These are phyloP conservation scores for Chrysoporthe austroafricana DNA, from an alignment of 2,329 filamentous ascomycete genomes.

Conservation along the genomic window DNA sequence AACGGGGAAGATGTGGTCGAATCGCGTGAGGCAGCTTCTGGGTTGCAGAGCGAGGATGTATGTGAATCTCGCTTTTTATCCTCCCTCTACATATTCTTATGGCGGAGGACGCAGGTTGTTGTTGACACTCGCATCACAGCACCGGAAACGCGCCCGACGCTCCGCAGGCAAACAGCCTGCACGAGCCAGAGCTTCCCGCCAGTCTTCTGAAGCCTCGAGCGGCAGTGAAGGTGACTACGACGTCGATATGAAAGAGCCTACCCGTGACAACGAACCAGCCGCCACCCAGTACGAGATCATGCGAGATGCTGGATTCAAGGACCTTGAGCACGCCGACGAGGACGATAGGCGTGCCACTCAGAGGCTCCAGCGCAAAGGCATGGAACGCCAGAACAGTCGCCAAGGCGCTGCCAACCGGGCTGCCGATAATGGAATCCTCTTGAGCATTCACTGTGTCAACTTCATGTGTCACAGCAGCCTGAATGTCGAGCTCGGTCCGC, in stretches of 20 bases:
- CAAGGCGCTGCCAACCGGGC: constrained; percentile 67
- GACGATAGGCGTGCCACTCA: constrained; percentile 70
- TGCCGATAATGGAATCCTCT: constrained; percentile 84
- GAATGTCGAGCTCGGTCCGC: constrained; percentile 81
- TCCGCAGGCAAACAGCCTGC: constrained; percentile 42
- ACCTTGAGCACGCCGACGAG: constrained; percentile 58
- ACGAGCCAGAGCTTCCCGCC: constrained; percentile 32
- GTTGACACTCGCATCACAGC: constrained; percentile 32
- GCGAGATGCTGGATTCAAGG: constrained; percentile 62
- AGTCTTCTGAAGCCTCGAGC: constrained; percentile 15
- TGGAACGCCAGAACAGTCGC: constrained; percentile 41
- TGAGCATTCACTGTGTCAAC: constrained; percentile 84
- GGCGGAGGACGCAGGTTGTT: not conserved
- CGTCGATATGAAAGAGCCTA: constrained; percentile 34
- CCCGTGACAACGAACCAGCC: constrained; percentile 41
- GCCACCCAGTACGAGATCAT: constrained; percentile 65
- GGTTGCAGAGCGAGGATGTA: constrained; percentile 45
- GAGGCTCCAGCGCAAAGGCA: constrained; percentile 45
- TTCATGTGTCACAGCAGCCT: constrained; percentile 95
- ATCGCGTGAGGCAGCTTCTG: constrained; percentile 47
- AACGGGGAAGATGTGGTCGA: constrained; percentile 42
- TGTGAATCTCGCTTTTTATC: constrained; percentile 29
- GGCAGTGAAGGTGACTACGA: constrained; percentile 37
- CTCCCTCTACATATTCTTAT: not conserved
- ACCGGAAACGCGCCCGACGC: constrained; percentile 46